Percentiles rank a stretch among this genome's conserved stretches.
Conservation (phyloP, 192 early-diverging fungal genomes). For the Obelidium mucronatum region DNA sequence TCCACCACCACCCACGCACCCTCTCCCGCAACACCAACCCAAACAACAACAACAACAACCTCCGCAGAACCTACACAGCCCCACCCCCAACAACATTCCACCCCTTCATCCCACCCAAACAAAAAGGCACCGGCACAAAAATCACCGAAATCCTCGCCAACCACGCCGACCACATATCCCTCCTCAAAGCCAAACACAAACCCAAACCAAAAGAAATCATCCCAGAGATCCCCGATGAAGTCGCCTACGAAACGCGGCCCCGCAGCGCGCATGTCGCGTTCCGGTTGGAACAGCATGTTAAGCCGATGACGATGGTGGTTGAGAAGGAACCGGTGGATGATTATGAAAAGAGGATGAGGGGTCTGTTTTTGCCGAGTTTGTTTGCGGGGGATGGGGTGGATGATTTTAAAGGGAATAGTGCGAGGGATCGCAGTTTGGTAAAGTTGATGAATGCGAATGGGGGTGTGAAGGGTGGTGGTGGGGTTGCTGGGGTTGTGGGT, state of each 20-base stretch:
- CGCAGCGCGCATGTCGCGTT: constrained; percentile 25
- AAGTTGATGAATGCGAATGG: background rate
- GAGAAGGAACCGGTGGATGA: constrained; percentile 17
- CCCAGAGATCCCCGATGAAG: constrained; percentile 18
- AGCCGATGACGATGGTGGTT: constrained; percentile 1
- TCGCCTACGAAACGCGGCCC: constrained; percentile 33
- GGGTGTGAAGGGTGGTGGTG: background rate
- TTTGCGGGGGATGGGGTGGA: constrained; percentile 28
- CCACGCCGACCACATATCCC: background rate
- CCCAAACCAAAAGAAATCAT: background rate
- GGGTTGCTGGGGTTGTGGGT: background rate
- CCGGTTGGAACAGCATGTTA: constrained; percentile 18
- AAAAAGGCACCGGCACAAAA: background rate
- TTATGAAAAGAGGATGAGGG: constrained; percentile 28
- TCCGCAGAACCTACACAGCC: constrained; percentile 6
- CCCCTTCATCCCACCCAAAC: constrained; percentile 13
- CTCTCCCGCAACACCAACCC: background rate
- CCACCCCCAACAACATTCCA: background rate
- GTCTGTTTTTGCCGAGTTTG: constrained; percentile 33
- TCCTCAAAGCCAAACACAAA: constrained; percentile 10
- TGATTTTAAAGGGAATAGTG: constrained; percentile 1
- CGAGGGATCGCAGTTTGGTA: background rate
- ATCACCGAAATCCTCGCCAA: background rate
- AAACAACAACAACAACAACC: too few species aligned
- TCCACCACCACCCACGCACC: constrained; percentile 1